A percentile compares a stretch with the other conserved stretches of the same genome.
phyloP scores from a whole-genome alignment of 1,284 basidiomycete genomes.

The Pseudozyma thailandica region DNA sequence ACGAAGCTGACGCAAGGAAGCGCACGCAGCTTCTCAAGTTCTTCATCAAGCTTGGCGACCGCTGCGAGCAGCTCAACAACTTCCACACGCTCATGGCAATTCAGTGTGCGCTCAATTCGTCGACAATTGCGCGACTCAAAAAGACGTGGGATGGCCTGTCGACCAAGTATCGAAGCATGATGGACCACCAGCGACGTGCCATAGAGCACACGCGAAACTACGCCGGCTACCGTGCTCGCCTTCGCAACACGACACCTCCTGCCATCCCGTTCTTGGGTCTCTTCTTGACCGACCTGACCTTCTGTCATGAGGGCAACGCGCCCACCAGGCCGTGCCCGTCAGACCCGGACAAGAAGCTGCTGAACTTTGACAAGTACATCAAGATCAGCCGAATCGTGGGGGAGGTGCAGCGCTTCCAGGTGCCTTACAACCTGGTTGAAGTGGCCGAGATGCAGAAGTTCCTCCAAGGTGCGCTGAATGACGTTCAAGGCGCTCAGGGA shows the following conservation, averaged over 20 bases:
- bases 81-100: conserved; percentile 70
- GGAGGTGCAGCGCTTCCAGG: conserved; percentile 95
- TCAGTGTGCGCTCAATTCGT: conserved; percentile 69
- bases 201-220: conserved; percentile 92
- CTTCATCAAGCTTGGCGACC: conserved; percentile 70
- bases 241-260: conserved; percentile 69
- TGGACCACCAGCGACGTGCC: conserved; percentile 83
- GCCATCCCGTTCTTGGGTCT: conserved; percentile 73
- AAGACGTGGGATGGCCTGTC: conserved; percentile 77
- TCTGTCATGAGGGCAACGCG: conserved; percentile 93
- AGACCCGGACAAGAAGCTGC: conserved; percentile 79
- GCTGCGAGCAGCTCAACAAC: conserved; percentile 68
- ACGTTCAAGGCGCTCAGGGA: conserved; percentile 47
- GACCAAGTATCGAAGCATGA: conserved; percentile 81
- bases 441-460: conserved; percentile 86
- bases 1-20: conserved; percentile 68
- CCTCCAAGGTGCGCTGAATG: conserved; percentile 69
- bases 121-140: conserved; percentile 66
- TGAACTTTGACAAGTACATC: conserved; percentile 84
- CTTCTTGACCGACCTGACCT: conserved; percentile 91
- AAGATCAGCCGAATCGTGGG: conserved; percentile 61
- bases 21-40: conserved; percentile 69
- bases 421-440: conserved; percentile 81
- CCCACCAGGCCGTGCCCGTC: conserved; percentile 78
- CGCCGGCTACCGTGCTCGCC: conserved; percentile 84